These are phyloP conservation scores for Penicillium italicum DNA, from an alignment of 2,329 filamentous ascomycete species.

Conservation along the genomic window DNA sequence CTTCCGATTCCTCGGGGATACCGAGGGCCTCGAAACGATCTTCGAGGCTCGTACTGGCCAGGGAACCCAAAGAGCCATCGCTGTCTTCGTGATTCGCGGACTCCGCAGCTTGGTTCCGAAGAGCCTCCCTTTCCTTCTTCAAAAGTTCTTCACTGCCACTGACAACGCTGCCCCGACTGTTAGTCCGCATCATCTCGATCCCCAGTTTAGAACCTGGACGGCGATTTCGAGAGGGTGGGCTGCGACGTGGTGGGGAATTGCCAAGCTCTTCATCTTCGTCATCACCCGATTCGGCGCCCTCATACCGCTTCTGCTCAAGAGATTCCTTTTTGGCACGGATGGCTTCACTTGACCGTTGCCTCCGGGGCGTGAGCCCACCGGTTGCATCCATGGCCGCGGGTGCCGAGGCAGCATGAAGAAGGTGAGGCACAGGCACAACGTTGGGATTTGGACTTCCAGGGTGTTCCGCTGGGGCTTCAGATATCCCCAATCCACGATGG, in stretches of 20 bases:
- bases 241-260: constrained; percentile 51
- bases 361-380: constrained; percentile 51
- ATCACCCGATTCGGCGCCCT: constrained; percentile 83
- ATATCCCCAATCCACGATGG: constrained; percentile 74
- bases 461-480: constrained; percentile 48
- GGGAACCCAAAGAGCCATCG: constrained; percentile 25
- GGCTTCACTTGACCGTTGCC: constrained; percentile 68
- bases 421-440: constrained; percentile 48
- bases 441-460: constrained; percentile 23
- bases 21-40: constrained; percentile 33
- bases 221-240: constrained; percentile 49
- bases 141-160: constrained; percentile 44
- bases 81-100: constrained; percentile 21
- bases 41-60: constrained; percentile 27
- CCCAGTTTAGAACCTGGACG: constrained; percentile 83
- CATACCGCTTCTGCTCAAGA: constrained; percentile 66
- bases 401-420: constrained; percentile 62
- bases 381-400: constrained; percentile 58
- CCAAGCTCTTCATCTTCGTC: constrained; percentile 93
- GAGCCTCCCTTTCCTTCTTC: constrained; percentile 34
- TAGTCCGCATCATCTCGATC: constrained; percentile 96
- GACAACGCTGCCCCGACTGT: constrained; percentile 79
- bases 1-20: constrained; percentile 35
- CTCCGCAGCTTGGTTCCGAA: constrained; percentile 25
- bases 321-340: constrained; percentile 71